Base-by-base conservation (phyloP, 176 grass and related monocot genomes). In the Melocanna baccifera region DNA sequence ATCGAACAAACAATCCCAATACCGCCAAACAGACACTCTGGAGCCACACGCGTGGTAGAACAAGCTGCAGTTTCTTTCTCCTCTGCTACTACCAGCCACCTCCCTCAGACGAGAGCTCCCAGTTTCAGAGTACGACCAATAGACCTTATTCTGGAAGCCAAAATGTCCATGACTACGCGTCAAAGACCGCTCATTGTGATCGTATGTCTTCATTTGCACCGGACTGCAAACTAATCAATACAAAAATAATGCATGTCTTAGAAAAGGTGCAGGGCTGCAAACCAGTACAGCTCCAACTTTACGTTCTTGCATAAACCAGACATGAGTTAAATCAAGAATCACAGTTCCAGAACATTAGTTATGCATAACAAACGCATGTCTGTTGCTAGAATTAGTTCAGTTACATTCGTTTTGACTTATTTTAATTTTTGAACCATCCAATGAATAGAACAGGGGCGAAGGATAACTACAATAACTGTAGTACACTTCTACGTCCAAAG, bases 391-490 rank as follows among this genome's bases (percentile, higher is more conserved):
- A 80, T 16, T n/a, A 26, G 62, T 37, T 40, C 34, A 42, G 64
- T 67, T 12, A 71, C 18, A 22, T 29, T 61, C 3, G 34, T 34
- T 29, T 20, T 30, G 9, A 62, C 64, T 77, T 82, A 83, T 77
- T 62, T 11, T 19, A 68, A 52, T 15, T 69, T 69, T 41, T 56
- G 3, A 76, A 55, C 4, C 5, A 83, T 55, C 34, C 63, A 51
- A 67, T 16, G 71, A 61, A 52, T 51, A 43, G 5, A 41, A 42
- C 47, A 62, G 12, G 22, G 47, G 2, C 16, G 8, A 25, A 36
- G 12, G 68, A 18, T 25, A 62, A 28, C 63, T 62, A 81, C 77
- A 67, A 55, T 55, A 73, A 55, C 75, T 88, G 50, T 45, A 41
- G 45, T 55, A 62, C 55, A 4, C 34, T 22, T 83, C 72, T 67